Conservation (phyloP, 108 stramenopile genomes). For the Skeletonema potamos region DNA sequence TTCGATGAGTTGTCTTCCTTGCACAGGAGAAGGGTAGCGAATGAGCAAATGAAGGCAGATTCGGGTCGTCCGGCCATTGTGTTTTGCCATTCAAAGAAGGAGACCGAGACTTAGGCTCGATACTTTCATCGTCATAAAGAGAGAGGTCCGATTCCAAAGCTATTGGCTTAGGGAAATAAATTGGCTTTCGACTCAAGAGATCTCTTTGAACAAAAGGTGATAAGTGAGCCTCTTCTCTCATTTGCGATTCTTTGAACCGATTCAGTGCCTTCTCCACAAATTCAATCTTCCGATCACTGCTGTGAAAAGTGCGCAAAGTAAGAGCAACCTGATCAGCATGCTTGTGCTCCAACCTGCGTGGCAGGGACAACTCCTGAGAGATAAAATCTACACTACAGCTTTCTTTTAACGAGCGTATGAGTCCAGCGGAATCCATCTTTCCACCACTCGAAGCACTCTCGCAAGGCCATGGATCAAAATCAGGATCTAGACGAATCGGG, state of each 20-base stretch:
- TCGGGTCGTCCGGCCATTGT: too few species aligned
- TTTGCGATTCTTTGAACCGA: conserved; percentile 1
- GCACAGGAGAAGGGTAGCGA: neutral
- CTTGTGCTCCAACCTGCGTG: conserved; percentile 9
- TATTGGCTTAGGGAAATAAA: conserved; percentile 17
- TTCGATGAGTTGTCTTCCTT: neutral
- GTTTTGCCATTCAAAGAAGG: too few species aligned
- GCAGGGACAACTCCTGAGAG: neutral
- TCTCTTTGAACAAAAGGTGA: neutral
- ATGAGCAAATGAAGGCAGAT: conserved; percentile 1
- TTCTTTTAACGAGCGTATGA: neutral
- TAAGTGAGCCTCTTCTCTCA: neutral
- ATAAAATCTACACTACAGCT: conserved; percentile 4
- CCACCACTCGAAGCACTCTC: neutral
- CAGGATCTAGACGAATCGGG: conserved; percentile 24
- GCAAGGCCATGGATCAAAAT: conserved; percentile 1
- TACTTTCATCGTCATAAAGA: neutral
- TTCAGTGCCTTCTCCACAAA: conserved; percentile 9
- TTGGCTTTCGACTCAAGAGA: neutral
- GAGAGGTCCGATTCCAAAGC: conserved; percentile 5
- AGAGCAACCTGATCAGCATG: neutral
- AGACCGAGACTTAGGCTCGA: too few species aligned
- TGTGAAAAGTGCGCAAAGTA: neutral
- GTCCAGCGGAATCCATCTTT: neutral
- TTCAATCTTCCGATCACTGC: neutral